phyloP scores from a whole-genome alignment of 805 yeast species.

The Yamadazyma scolyti region DNA sequence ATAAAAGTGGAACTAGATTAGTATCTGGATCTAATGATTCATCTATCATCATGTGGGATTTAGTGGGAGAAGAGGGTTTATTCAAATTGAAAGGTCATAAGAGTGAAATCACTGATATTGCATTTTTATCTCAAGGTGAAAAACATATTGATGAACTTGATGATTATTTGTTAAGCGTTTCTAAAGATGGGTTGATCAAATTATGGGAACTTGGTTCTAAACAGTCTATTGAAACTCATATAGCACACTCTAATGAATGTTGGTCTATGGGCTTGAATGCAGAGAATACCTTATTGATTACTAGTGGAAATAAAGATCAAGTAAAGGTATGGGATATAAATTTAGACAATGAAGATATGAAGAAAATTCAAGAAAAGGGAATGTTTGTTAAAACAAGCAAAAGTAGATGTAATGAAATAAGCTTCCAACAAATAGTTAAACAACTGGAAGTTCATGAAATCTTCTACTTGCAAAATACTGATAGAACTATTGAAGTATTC shows the following conservation, averaged over 20 bases:
- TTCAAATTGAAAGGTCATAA: slow-evolving; percentile 85
- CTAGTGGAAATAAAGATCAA: slow-evolving; percentile 79
- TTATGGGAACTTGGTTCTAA: slow-evolving; percentile 90
- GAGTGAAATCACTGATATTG: slow-evolving; percentile 78
- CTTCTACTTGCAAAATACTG: slow-evolving; percentile 74
- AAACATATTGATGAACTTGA: slow-evolving; percentile 49
- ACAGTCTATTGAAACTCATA: slow-evolving; percentile 91
- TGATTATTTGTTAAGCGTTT: slow-evolving; percentile 70
- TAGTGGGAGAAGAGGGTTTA: slow-evolving; percentile 87
- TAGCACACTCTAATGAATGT: slow-evolving; percentile 91
- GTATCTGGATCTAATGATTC: slow-evolving; percentile 88
- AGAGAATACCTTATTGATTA: slow-evolving; percentile 46
- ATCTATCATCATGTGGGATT: slow-evolving; percentile 86
- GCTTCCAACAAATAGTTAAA: slow-evolving; percentile 37
- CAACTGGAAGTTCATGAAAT: slow-evolving; percentile 38
- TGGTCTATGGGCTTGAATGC: slow-evolving; percentile 68
- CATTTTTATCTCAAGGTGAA: slow-evolving; percentile 35
- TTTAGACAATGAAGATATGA: slow-evolving; percentile 46
- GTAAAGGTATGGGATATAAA: slow-evolving; percentile 81
- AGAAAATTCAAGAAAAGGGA: slow-evolving; percentile 55
- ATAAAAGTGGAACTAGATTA: slow-evolving; percentile 76
- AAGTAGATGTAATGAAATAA: slow-evolving; percentile 60
- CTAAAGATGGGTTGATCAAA: slow-evolving; percentile 89
- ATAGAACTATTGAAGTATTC: slow-evolving; percentile 75
- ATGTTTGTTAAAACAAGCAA: slow-evolving; percentile 71